Percentiles rank a stretch among this genome's conserved stretches.
Evolutionary conservation across 495 filamentous ascomycete genomes (phyloP).

Genomic region (Talaromyces stipitatus): DNA sequence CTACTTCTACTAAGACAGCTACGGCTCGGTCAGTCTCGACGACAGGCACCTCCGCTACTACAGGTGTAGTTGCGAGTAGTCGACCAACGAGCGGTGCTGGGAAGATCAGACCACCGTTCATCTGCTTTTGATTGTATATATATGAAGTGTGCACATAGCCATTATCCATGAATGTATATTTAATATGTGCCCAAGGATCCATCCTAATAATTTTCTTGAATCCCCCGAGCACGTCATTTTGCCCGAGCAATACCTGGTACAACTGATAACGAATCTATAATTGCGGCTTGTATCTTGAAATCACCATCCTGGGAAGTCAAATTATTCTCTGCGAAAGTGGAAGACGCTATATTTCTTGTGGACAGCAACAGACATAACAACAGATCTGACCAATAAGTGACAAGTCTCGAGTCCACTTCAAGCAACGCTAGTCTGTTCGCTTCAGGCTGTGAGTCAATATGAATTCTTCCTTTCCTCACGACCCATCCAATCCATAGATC

Average conservation of each 20-base stretch:
- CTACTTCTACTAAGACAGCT: slow-evolving; percentile 3
- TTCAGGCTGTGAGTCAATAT: background rate
- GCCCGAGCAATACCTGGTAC: background rate
- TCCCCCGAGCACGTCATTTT: background rate
- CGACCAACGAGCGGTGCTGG: slow-evolving; percentile 16
- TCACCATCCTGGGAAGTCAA: no score
- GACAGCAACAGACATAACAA: background rate
- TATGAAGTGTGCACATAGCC: background rate
- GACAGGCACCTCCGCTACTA: background rate
- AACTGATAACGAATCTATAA: no score
- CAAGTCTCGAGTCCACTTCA: background rate
- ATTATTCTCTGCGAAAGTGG: no score
- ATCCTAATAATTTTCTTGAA: no score
- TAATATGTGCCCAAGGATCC: no score
- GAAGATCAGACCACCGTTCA: slow-evolving; percentile 11
- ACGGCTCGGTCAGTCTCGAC: slow-evolving; percentile 7
- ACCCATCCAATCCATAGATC: no score
- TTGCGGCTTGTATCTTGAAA: no score
- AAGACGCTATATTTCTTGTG: no score
- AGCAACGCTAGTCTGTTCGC: background rate
- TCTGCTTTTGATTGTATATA: background rate
- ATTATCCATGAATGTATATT: background rate
- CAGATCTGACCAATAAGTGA: background rate
- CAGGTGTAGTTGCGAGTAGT: background rate
- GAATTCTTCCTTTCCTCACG: no score